Conservation (phyloP, 352 stramenopile genomes). For the Saprolegnia diclina region DNA sequence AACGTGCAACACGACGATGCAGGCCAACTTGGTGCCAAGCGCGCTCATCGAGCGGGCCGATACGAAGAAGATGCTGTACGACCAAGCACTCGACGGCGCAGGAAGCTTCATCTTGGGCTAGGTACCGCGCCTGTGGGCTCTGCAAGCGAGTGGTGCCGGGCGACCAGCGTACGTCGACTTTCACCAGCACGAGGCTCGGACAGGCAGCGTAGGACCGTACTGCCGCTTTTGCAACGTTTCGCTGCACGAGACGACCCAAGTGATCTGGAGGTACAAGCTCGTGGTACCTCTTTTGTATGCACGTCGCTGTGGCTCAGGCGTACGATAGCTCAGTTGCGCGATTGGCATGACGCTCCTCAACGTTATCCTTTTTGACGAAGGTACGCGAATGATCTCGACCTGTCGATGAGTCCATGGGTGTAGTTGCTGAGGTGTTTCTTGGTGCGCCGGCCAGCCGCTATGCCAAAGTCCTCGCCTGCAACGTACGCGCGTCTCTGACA, state of each 20-base stretch:
- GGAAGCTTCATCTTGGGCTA: background rate
- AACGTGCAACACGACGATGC: background rate
- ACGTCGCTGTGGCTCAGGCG: background rate
- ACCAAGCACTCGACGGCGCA: background rate
- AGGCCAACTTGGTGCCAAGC: constrained; percentile 17
- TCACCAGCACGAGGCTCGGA: background rate
- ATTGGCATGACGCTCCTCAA: constrained; percentile 6
- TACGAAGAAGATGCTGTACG: constrained; percentile 16
- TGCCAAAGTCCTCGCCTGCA: background rate
- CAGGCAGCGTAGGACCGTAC: background rate
- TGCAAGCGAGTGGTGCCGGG: background rate
- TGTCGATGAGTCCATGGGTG: background rate
- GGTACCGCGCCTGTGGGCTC: background rate
- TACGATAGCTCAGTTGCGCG: background rate
- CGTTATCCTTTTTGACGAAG: constrained; percentile 21
- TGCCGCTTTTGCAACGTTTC: background rate
- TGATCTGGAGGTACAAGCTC: constrained; percentile 12
- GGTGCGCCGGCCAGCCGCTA: background rate
- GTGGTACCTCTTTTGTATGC: background rate
- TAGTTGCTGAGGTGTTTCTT: constrained; percentile 19
- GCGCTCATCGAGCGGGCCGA: constrained; percentile 8
- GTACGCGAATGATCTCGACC: background rate
- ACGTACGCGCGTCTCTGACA: background rate
- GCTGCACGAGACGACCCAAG: background rate
- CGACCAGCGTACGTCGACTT: too few species aligned